phyloP scores from a whole-genome alignment of 495 filamentous ascomycete genomes.

The Xylaria palmicola region DNA sequence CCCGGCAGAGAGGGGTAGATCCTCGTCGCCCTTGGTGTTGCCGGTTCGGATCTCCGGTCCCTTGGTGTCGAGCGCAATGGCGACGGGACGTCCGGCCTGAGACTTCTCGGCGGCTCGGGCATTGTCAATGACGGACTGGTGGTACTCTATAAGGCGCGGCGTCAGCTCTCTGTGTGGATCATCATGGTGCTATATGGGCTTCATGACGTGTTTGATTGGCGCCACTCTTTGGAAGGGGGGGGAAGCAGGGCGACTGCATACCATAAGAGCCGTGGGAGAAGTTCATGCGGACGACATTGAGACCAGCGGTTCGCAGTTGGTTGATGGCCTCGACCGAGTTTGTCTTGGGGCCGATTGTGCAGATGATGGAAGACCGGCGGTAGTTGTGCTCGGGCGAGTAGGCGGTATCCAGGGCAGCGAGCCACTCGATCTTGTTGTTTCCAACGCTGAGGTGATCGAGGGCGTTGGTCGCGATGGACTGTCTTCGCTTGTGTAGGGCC shows the following conservation, averaged over 20 bases:
- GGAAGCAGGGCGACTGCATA: background rate
- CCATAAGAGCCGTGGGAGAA: slow-evolving; percentile 95
- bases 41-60: slow-evolving; percentile 98
- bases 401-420: slow-evolving; percentile 72
- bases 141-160: slow-evolving; percentile 49
- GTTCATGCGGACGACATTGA: slow-evolving; percentile 96
- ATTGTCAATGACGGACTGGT: slow-evolving; percentile 96
- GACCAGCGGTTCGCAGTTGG: slow-evolving; percentile 78
- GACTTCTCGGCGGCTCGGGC: slow-evolving; percentile 76
- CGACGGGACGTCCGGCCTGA: slow-evolving; percentile 79
- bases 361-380: slow-evolving; percentile 95
- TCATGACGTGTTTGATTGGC: no score
- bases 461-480: slow-evolving; percentile 59
- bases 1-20: slow-evolving; percentile 83
- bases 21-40: slow-evolving; percentile 79
- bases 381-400: slow-evolving; percentile 76
- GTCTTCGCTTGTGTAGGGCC: slow-evolving; percentile 29
- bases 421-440: slow-evolving; percentile 84
- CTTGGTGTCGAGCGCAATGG: slow-evolving; percentile 98
- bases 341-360: slow-evolving; percentile 98
- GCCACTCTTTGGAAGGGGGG: no score
- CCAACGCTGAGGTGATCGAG: slow-evolving; percentile 77
- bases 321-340: slow-evolving; percentile 98
- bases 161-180: slow-evolving; percentile 2
- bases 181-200: no score